Percentiles rank a stretch among this genome's conserved stretches.
Conservation (phyloP, 148 eudicot genomes). For the Rhododendron mucronatum region DNA sequence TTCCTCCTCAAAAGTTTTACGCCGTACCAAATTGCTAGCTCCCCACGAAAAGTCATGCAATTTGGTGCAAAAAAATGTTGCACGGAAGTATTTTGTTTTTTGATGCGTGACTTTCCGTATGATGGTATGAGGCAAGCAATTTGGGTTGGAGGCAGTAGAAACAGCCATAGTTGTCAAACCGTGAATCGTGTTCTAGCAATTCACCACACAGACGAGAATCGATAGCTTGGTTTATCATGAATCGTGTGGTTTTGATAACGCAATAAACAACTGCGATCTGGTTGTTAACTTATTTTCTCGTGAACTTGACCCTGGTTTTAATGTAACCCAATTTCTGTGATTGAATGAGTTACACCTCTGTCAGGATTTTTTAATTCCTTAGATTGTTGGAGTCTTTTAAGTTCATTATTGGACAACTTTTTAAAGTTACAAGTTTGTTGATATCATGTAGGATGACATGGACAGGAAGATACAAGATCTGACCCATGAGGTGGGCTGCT, state of each 20-base stretch:
- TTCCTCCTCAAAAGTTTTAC: background rate
- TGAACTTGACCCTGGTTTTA: background rate
- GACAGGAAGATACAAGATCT: constrained; percentile 37
- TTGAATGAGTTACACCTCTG: background rate
- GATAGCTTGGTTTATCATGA: background rate
- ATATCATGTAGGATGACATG: constrained; percentile 31
- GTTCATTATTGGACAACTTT: background rate
- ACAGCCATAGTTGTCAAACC: background rate
- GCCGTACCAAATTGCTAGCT: background rate
- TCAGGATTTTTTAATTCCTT: background rate
- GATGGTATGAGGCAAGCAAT: background rate
- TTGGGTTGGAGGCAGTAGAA: background rate
- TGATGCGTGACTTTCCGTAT: background rate
- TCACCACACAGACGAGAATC: background rate
- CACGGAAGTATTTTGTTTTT: background rate
- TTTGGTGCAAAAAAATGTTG: background rate
- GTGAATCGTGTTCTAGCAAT: background rate
- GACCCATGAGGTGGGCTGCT: constrained; percentile 25
- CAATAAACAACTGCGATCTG: background rate
- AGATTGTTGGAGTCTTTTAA: background rate
- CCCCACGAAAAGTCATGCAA: background rate
- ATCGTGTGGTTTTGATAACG: background rate
- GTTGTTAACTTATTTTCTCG: background rate
- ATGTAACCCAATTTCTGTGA: background rate
- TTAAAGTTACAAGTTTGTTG: background rate